Conservation (phyloP, 2,329 filamentous ascomycete species). For the Gnomoniopsis sp. region DNA sequence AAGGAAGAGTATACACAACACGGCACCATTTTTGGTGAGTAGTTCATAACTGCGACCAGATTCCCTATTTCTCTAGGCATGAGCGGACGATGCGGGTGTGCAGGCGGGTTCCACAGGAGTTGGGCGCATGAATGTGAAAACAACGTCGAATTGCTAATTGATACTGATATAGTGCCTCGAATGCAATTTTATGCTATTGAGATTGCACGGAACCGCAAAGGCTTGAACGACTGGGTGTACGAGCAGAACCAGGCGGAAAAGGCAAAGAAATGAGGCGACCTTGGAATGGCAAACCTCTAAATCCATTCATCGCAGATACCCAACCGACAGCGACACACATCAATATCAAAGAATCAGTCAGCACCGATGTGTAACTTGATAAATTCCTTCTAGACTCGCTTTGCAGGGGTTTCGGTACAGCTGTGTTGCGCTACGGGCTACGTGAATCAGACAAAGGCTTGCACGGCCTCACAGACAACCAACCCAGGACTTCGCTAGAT, state of each 20-base stretch:
- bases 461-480: not conserved
- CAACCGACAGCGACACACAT: not conserved
- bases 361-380: no score
- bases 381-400: not conserved
- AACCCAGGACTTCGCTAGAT: not conserved
- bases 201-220: conserved; percentile 76
- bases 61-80: conserved; percentile 62
- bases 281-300: not conserved
- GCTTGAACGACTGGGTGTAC: conserved; percentile 96
- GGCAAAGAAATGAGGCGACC: conserved; percentile 24
- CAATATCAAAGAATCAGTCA: no score
- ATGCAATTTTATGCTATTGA: conserved; percentile 86
- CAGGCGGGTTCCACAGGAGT: conserved; percentile 8
- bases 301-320: not conserved
- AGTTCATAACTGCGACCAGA: conserved; percentile 39
- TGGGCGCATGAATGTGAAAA: conserved; percentile 56
- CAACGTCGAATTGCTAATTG: conserved; percentile 21
- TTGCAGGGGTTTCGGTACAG: not conserved
- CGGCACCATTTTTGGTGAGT: conserved; percentile 84
- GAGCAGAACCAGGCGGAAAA: conserved; percentile 69
- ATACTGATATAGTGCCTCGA: conserved; percentile 36
- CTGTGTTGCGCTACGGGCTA: not conserved
- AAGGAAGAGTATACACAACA: conserved; percentile 83
- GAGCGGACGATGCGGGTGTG: conserved; percentile 83
- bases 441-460: not conserved